phyloP scores from a whole-genome alignment of 169 alveolate genomes.

The Theileria annulata region DNA sequence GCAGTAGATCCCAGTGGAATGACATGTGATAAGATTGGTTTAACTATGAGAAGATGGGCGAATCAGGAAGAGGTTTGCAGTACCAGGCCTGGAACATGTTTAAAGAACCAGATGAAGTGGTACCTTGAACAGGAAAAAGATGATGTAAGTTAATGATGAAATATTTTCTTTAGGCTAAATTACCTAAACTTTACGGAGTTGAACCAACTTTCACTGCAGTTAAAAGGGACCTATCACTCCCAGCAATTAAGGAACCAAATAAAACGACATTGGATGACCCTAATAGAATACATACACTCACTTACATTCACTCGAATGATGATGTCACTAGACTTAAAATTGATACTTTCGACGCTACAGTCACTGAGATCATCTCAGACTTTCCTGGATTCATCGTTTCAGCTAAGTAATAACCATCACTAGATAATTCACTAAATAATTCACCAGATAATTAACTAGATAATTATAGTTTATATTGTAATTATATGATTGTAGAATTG shows the following conservation, averaged over 20 bases:
- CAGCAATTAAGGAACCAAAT: constrained; percentile 2
- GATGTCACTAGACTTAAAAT: constrained; percentile 38
- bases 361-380: constrained; percentile 50
- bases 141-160: constrained; percentile 1
- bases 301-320: constrained; percentile 20
- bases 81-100: constrained; percentile 20
- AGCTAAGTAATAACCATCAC: constrained; percentile 37
- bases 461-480: too few relatives aligned
- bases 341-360: constrained; percentile 46
- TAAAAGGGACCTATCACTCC: neutral
- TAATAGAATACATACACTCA: constrained; percentile 26
- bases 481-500: constrained; percentile 13
- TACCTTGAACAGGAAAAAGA: constrained; percentile 35
- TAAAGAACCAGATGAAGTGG: constrained; percentile 56
- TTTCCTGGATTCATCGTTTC: constrained; percentile 54
- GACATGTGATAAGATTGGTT: constrained; percentile 57
- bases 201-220: constrained; percentile 35
- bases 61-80: constrained; percentile 44
- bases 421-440: too few relatives aligned
- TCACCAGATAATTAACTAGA: too few relatives aligned
- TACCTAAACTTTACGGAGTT: constrained; percentile 55
- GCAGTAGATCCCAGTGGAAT: constrained; percentile 55
- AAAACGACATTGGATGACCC: constrained; percentile 30
- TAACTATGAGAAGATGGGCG: constrained; percentile 41
- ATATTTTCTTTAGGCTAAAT: constrained; percentile 21